These are phyloP conservation scores for Rubus idaeus DNA, from an alignment of 306 rosid genomes.

Conservation along the genomic window DNA sequence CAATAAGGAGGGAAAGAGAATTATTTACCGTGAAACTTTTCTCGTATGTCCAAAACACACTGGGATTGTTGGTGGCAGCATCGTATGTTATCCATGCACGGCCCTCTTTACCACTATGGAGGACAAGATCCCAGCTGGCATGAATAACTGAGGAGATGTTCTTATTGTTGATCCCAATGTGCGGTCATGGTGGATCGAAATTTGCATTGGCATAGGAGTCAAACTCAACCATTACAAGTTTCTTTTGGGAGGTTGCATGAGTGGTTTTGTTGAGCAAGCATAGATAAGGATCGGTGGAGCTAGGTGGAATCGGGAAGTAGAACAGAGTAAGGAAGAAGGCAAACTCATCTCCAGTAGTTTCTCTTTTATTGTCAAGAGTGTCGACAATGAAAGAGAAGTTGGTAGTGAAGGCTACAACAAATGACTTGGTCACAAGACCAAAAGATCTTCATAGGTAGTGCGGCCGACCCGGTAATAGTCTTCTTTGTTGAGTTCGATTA, in stretches of 20 bases:
- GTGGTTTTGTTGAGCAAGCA: conserved; percentile 18
- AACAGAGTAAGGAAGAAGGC: conserved; percentile 24
- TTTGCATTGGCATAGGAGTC: neutral
- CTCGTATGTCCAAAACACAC: conserved; percentile 20
- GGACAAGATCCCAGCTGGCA: neutral
- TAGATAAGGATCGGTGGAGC: conserved; percentile 4
- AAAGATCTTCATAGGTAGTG: neutral
- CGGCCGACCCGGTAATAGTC: neutral
- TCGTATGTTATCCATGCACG: conserved; percentile 22
- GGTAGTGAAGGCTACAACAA: conserved; percentile 14
- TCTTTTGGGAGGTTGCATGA: neutral
- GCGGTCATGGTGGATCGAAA: neutral
- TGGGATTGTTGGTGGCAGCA: conserved; percentile 23
- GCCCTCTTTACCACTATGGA: neutral
- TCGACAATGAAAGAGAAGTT: conserved; percentile 24
- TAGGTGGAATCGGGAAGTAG: neutral
- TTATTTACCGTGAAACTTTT: neutral
- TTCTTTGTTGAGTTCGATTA: neutral
- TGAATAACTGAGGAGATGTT: neutral
- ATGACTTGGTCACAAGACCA: conserved; percentile 16
- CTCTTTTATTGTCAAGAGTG: neutral
- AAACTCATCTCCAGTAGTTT: neutral
- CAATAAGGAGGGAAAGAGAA: neutral
- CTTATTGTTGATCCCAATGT: neutral
- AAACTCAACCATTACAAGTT: conserved; percentile 21